phyloP scores from a whole-genome alignment of 768 basidiomycete genomes.

The Termitomyces sp. region DNA sequence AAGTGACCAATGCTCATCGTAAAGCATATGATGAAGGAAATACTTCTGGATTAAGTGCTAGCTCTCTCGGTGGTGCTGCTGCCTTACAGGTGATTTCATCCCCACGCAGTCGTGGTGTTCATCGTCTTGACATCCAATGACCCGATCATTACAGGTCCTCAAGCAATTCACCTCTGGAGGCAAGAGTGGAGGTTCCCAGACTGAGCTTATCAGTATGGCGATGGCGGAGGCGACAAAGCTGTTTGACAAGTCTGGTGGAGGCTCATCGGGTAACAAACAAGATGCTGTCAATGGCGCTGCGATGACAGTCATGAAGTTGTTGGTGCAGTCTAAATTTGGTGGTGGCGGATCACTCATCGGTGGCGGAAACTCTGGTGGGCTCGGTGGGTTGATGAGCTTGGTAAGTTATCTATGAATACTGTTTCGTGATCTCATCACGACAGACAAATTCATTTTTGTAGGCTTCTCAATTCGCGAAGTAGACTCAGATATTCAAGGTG shows the following conservation, averaged over 20 bases:
- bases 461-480: constrained; percentile 27
- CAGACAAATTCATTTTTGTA: constrained; percentile 2
- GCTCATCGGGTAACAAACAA: constrained; percentile 69
- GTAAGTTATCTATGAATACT: constrained; percentile 35
- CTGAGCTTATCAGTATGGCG: constrained; percentile 78
- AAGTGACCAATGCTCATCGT: constrained; percentile 57
- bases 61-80: constrained; percentile 71
- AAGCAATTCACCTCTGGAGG: constrained; percentile 66
- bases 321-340: constrained; percentile 67
- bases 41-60: constrained; percentile 51
- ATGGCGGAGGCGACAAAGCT: constrained; percentile 80
- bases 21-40: constrained; percentile 57
- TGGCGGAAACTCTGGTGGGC: constrained; percentile 68
- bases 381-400: constrained; percentile 57
- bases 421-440: not conserved
- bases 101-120: not conserved
- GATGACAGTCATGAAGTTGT: constrained; percentile 80
- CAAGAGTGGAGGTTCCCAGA: constrained; percentile 38
- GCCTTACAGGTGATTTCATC: constrained; percentile 57
- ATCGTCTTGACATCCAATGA: not conserved
- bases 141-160: constrained; percentile 29
- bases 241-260: constrained; percentile 67
- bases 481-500: not conserved
- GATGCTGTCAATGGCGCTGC: constrained; percentile 84
- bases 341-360: constrained; percentile 34